phyloP scores from a whole-genome alignment of 805 yeast species.

The Debaryomyces hansenii region DNA sequence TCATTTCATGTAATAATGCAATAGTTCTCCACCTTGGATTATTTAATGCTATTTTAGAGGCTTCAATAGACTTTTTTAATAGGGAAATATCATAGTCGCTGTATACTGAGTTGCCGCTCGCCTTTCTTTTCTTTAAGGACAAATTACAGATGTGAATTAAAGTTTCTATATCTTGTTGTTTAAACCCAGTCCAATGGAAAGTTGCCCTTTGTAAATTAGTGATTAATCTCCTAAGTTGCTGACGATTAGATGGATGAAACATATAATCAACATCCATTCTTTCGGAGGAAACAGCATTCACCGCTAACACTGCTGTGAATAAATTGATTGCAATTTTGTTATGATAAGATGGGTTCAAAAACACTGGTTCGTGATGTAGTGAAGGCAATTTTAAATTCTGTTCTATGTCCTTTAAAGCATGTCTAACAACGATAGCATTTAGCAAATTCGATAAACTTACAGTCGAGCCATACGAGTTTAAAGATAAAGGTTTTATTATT shows the following conservation, averaged over 20 bases:
- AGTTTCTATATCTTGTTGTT: slow-evolving; percentile 55
- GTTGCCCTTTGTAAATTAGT: slow-evolving; percentile 66
- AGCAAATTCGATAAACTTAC: slow-evolving; percentile 43
- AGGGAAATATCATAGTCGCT: slow-evolving; percentile 38
- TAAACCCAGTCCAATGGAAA: slow-evolving; percentile 75
- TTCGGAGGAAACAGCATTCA: slow-evolving; percentile 73
- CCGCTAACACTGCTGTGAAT: slow-evolving; percentile 66
- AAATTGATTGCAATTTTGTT: slow-evolving; percentile 62
- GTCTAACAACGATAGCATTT: slow-evolving; percentile 54
- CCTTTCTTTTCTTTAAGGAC: slow-evolving; percentile 39
- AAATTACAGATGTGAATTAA: slow-evolving; percentile 49
- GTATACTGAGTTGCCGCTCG: slow-evolving; percentile 27
- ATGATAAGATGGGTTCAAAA: slow-evolving; percentile 61
- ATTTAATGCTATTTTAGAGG: slow-evolving; percentile 49
- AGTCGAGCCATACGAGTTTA: slow-evolving; percentile 39
- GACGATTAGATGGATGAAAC: slow-evolving; percentile 62
- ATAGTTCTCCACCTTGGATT: slow-evolving; percentile 59
- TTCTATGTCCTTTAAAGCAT: slow-evolving; percentile 53
- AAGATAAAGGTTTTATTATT: slow-evolving; percentile 51
- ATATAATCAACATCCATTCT: slow-evolving; percentile 65
- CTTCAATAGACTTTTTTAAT: slow-evolving; percentile 43
- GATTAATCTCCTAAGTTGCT: slow-evolving; percentile 55
- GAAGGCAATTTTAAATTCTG: slow-evolving; percentile 57
- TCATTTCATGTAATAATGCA: slow-evolving; percentile 66
- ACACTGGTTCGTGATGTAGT: slow-evolving; percentile 56